phyloP scores from a whole-genome alignment of 345 rosid genomes.

The Syzygium aqueum region DNA sequence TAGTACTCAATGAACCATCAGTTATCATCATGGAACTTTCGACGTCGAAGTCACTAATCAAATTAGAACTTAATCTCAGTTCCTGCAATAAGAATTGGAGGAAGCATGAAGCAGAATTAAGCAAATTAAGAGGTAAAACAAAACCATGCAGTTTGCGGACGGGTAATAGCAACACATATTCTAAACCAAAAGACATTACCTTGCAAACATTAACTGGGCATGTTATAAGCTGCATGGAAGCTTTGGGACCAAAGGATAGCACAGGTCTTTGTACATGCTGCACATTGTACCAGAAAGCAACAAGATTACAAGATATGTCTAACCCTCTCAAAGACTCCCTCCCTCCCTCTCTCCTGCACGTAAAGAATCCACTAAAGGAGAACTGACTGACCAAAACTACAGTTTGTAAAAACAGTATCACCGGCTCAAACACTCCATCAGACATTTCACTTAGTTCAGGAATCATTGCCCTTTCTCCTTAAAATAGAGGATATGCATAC shows the following conservation, averaged over 20 bases:
- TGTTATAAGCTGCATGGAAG: conserved; percentile 68
- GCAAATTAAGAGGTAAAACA: neutral
- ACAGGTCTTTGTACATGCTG: conserved; percentile 96
- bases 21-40: conserved; percentile 55
- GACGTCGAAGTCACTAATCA: conserved; percentile 63
- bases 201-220: conserved; percentile 87
- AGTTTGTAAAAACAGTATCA: neutral
- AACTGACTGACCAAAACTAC: neutral
- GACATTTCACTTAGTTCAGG: neutral
- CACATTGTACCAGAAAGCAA: conserved; percentile 6
- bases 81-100: conserved; percentile 40
- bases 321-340: neutral
- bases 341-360: neutral
- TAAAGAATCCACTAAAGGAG: neutral
- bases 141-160: neutral
- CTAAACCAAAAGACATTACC: conserved; percentile 30
- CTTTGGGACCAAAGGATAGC: conserved; percentile 91
- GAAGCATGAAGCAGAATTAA: neutral
- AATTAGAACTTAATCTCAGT: conserved; percentile 58
- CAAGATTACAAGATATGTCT: neutral
- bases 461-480: neutral
- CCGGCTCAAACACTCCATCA: neutral
- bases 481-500: neutral
- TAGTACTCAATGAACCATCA: conserved; percentile 71
- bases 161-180: neutral